Percentiles rank a stretch among this genome's conserved stretches.
Conservation (phyloP, 2,329 filamentous ascomycete genomes). For the Fusarium tupiense region DNA sequence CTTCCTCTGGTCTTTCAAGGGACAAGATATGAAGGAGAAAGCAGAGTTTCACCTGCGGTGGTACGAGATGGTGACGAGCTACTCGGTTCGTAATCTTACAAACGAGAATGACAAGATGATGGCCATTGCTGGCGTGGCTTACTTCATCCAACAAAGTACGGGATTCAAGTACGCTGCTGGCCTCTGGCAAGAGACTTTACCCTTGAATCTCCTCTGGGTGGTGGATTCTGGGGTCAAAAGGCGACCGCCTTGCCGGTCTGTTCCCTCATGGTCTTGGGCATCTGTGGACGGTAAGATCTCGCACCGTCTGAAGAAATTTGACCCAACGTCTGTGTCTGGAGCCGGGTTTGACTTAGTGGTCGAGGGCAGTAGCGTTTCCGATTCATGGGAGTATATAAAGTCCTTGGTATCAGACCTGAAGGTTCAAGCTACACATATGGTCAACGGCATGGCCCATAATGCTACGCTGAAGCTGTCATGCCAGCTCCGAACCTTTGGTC, state of each 20-base stretch:
- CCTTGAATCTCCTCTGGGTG: not conserved
- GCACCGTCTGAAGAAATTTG: accelerated
- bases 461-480: not conserved
- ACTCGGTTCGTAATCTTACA: not conserved
- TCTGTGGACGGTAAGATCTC: not conserved
- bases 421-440: not conserved
- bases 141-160: not conserved
- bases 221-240: not conserved
- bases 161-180: not conserved
- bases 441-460: not conserved
- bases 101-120: not conserved
- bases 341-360: not conserved
- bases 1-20: not conserved
- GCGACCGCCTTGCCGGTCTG: not conserved
- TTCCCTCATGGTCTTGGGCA: not conserved
- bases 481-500: not conserved
- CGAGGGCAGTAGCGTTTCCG: accelerated
- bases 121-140: not conserved
- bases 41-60: not conserved
- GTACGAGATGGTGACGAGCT: not conserved
- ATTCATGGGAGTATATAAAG: not conserved
- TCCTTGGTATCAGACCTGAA: accelerated
- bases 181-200: accelerated
- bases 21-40: not conserved
- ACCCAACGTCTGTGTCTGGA: accelerated